These are phyloP conservation scores for Leccinum griseonigrum DNA, from an alignment of 1,284 basidiomycete genomes.

Conservation along the genomic window DNA sequence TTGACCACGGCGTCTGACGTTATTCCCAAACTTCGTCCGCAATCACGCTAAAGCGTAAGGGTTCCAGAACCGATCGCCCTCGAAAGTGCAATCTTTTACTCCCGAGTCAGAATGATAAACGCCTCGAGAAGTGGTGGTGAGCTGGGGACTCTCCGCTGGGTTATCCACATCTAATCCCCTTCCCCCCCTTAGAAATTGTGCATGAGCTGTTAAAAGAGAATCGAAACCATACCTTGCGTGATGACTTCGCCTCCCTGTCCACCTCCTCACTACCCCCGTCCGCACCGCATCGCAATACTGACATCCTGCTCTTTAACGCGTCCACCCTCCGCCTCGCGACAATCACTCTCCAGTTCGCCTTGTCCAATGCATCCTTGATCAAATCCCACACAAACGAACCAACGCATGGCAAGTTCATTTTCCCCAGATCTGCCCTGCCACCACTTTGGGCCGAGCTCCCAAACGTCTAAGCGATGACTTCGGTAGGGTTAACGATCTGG, in stretches of 20 bases:
- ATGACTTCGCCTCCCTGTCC: slow-evolving; percentile 60
- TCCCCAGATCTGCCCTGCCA: slow-evolving; percentile 24
- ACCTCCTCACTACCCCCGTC: slow-evolving; percentile 59
- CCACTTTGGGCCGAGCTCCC: slow-evolving; percentile 36
- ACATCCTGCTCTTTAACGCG: slow-evolving; percentile 85
- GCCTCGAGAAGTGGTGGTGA: slow-evolving; percentile 69
- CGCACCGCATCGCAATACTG: slow-evolving; percentile 59
- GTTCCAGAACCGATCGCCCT: slow-evolving; percentile 42
- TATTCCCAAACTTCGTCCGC: slow-evolving; percentile 65
- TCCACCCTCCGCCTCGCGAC: slow-evolving; percentile 72
- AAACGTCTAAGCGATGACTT: slow-evolving; percentile 90
- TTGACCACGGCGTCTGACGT: slow-evolving; percentile 58
- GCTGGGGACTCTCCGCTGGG: slow-evolving; percentile 59
- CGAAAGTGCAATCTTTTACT: slow-evolving; percentile 70
- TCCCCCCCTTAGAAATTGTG: neutral
- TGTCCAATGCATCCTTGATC: slow-evolving; percentile 78
- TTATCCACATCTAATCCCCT: slow-evolving; percentile 38
- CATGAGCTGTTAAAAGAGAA: neutral
- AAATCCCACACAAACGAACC: slow-evolving; percentile 79
- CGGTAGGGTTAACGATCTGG: slow-evolving; percentile 91
- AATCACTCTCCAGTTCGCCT: slow-evolving; percentile 83
- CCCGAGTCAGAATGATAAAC: slow-evolving; percentile 64
- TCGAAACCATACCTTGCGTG: slow-evolving; percentile 21
- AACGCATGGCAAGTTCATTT: slow-evolving; percentile 40
- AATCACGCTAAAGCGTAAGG: slow-evolving; percentile 47